phyloP scores from a whole-genome alignment of 2,329 filamentous ascomycete species.

The Grosmannia serpens region DNA sequence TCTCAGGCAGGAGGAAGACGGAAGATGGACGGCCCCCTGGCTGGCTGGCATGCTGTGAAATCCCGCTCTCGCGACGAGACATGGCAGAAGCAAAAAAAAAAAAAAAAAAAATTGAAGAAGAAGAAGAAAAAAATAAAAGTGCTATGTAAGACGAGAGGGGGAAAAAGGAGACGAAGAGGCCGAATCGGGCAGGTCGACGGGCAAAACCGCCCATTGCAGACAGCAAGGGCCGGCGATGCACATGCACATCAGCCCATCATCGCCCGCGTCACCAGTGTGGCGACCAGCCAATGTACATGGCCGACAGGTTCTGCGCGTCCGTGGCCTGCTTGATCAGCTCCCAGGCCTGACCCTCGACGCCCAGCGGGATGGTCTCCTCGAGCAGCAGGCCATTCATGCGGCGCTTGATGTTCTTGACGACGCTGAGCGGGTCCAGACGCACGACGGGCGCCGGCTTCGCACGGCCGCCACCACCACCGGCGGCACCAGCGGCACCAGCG shows the following conservation, averaged over 20 bases:
- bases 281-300: slow-evolving; percentile 97
- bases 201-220: no score
- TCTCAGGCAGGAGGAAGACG: background rate
- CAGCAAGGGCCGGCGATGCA: no score
- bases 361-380: slow-evolving; percentile 82
- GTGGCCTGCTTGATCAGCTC: slow-evolving; percentile 83
- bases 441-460: slow-evolving; percentile 40
- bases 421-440: slow-evolving; percentile 52
- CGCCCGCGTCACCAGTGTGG: slow-evolving; percentile 34
- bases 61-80: no score
- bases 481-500: no score
- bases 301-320: slow-evolving; percentile 64
- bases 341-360: slow-evolving; percentile 95
- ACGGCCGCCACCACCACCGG: slow-evolving; percentile 4
- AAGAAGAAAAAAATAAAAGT: background rate
- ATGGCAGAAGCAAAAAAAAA: background rate
- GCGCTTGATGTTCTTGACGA: slow-evolving; percentile 76
- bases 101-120: background rate
- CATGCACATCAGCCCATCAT: no score
- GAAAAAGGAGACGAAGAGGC: background rate
- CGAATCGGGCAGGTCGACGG: background rate
- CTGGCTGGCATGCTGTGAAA: no score
- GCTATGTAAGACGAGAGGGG: background rate
- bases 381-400: slow-evolving; percentile 78
- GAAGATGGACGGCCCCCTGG: background rate